Evolutionary conservation across 2,329 filamentous ascomycete genomes (phyloP).

Genomic region (Venturia carpophila): DNA sequence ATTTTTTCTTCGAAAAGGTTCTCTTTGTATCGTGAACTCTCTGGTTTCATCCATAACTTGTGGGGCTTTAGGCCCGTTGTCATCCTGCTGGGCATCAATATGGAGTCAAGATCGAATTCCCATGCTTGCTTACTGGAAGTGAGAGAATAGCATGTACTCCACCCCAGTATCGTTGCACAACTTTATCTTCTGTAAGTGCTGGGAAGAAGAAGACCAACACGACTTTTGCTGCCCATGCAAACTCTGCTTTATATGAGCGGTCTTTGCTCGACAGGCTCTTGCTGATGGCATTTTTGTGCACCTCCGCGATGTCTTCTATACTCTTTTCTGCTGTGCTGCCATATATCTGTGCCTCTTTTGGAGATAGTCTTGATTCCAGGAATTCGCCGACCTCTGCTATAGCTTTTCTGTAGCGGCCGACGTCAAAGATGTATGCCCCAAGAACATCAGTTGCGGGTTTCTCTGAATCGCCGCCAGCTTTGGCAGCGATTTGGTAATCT

Average conservation of each 20-base stretch:
- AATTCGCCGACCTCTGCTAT: background rate
- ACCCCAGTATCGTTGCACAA: constrained; percentile 20
- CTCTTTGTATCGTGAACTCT: background rate
- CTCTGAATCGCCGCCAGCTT: background rate
- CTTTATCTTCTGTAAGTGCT: constrained; percentile 1
- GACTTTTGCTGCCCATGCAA: constrained; percentile 10
- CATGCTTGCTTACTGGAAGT: background rate
- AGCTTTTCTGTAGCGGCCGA: background rate
- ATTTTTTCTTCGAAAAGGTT: background rate
- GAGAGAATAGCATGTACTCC: constrained; percentile 9
- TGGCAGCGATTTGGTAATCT: background rate
- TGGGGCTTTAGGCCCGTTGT: background rate
- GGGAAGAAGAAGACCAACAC: constrained; percentile 20
- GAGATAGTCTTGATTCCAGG: background rate
- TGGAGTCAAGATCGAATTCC: background rate
- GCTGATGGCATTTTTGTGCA: background rate
- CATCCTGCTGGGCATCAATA: background rate
- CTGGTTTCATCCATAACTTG: background rate
- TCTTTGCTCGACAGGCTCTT: background rate
- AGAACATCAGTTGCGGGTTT: background rate
- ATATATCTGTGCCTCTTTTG: background rate
- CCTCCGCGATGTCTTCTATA: background rate
- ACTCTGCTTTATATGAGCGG: background rate
- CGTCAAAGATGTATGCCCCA: background rate
- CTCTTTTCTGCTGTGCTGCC: background rate